These are phyloP conservation scores for Sclerotinia glacialis DNA, from an alignment of 2,329 filamentous ascomycete genomes.

Conservation along the genomic window DNA sequence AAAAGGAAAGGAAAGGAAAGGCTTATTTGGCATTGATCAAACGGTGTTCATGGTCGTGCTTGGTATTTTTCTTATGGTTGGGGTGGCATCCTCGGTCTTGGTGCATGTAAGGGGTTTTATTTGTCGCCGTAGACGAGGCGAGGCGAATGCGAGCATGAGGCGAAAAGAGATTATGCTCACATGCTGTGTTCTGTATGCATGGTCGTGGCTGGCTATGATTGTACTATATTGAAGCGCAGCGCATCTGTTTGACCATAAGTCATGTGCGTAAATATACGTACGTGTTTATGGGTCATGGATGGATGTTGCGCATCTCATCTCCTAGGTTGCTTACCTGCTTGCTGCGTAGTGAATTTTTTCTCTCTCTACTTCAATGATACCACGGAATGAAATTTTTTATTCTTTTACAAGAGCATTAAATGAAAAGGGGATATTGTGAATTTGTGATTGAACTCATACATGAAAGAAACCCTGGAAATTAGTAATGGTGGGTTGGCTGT, in stretches of 20 bases:
- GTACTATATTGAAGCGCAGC: slow-evolving; percentile 4
- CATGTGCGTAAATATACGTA: slow-evolving; percentile 5
- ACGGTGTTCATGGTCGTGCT: slow-evolving; percentile 22
- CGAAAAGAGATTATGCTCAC: slow-evolving; percentile 7
- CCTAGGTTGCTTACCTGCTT: not conserved
- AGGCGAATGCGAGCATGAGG: slow-evolving; percentile 10
- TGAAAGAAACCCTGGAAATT: not conserved
- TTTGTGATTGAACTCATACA: no score
- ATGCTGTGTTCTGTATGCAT: slow-evolving; percentile 16
- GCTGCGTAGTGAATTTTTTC: not conserved
- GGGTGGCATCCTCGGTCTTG: slow-evolving; percentile 18
- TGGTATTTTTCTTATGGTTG: slow-evolving; percentile 17
- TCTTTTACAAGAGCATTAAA: not conserved
- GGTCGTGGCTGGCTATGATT: slow-evolving; percentile 15
- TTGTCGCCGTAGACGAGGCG: not conserved
- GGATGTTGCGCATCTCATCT: slow-evolving; percentile 1
- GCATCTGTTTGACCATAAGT: not conserved
- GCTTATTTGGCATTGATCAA: slow-evolving; percentile 20
- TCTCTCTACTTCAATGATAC: slow-evolving; percentile 9
- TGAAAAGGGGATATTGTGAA: no score
- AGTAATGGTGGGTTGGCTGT: not conserved
- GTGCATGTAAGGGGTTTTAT: slow-evolving; percentile 13
- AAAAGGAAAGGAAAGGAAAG: slow-evolving; percentile 14
- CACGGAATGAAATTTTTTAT: not conserved
- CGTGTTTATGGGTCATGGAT: slow-evolving; percentile 7